Evolutionary conservation across 2,329 filamentous ascomycete species (phyloP), one percentile per base, ranked within the genome.

Genomic region (Pseudovirgaria hyperparasitica): DNA sequence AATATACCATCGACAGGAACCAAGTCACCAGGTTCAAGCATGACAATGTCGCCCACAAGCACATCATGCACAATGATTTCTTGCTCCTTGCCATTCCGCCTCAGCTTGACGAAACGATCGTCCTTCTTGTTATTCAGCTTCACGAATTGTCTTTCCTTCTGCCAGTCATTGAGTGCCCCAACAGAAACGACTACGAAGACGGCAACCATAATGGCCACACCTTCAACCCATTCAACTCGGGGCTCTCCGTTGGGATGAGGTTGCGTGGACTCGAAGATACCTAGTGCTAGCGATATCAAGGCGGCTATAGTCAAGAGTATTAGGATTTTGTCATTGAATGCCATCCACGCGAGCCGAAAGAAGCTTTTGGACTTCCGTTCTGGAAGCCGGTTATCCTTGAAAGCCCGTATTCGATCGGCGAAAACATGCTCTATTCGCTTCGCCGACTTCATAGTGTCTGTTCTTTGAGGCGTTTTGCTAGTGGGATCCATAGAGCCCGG

Each of bases 71-170:
- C 67, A 0, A 72, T 77, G 20, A 85, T 70, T 47, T 80, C 72
- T 36, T 67, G 63, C 1, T 72, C 73, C 39, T 65, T 72, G 16
- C 79, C 82, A 1, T 79, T 85, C n/a, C 82, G 74, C 27, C 81
- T 60, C 7, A 82, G 74, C 35, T 82, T 84, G 39, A 87, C 72
- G 26, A 68, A 59, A 17, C 80, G 68, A 43, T 84, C 75, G 26
- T 84, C 74, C 50, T 86, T 86, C 45, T 82, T 82, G 49, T 72
- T 72, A 53, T 85, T 85, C 33, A 86, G 58, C 49, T 82, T 82
- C 20, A 81, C 76, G 42, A 86, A 86, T 42, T 82, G 77, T 23
- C 76, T 67, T 48, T 85, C 80, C 51, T 85, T 85, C 43, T 86
- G 80, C 67, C 74, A 86, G 45, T 86, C 81, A 38, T 84, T 86